Base-by-base conservation (phyloP, 257 asterid genomes). In the Craterostigma plantagineum region DNA sequence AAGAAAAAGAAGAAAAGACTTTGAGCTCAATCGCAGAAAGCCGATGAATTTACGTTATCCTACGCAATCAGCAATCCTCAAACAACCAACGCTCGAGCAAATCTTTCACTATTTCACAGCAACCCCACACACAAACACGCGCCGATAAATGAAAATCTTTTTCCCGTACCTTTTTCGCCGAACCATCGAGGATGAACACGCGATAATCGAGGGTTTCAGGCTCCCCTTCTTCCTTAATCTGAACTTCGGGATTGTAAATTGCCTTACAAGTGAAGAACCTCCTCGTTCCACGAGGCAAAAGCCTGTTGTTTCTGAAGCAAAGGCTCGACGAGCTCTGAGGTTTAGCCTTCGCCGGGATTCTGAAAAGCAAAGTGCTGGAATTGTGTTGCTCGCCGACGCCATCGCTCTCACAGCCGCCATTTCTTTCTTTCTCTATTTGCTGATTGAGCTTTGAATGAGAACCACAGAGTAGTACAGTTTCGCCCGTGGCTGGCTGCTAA, bases 181-280 rank as follows among this genome's bases (percentile, higher is more conserved):
- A 75, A 56, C 71, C 64, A 46, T 83, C 95, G 42, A 52, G 59
- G 47, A 83, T 71, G 70, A 83, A 90, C 47, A 83, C 79, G 9
- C 99, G 87, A 53, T 83, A 71, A 50, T 90, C 99, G 8, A 90
- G 79, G 71, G 95, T 76, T 62, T 79, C 99, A 0, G 87, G 87
- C 54, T 68, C 66, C 27, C 95, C 99, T 52, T 83, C 93, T 61
- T 77, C 94, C 54, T 69, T 69, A 50, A 50, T 71, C 52, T 57
- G 81, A 52, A 74, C 14, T 39, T 72, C 81, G 34, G 92, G 95
- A 60, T 79, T 82, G 55, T 77, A 72, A 11, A 90, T 70, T 4
- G 99, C 91, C 12, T 54, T 55, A 77, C 91, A 90, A 48, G 79
- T 72, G 62, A 73, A 73, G 38, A 23, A 6, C 30, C 92, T 73